Evolutionary conservation across 108 stramenopile genomes (phyloP).

Genomic region (Thalassiosira profunda): DNA sequence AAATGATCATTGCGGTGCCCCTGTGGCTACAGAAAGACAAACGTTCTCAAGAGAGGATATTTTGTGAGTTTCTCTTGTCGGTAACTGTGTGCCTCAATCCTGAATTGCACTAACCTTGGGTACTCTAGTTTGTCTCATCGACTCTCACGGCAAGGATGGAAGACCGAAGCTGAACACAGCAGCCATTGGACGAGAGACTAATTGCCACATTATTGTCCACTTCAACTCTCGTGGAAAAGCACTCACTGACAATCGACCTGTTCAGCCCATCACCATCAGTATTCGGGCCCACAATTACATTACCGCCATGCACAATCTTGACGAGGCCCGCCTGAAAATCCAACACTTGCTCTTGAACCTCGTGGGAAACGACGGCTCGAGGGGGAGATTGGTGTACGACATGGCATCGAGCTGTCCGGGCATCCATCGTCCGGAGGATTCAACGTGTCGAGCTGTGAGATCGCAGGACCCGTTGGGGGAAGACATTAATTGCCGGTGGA

Average conservation of each 20-base stretch:
- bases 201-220: not conserved
- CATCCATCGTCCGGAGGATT: not conserved
- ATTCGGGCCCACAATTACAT: not conserved
- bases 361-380: constrained; percentile 4
- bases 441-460: not conserved
- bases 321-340: not conserved
- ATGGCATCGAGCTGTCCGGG: not conserved
- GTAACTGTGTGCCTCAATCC: no score
- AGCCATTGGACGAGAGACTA: not conserved
- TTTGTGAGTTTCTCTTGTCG: constrained; percentile 19
- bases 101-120: no score
- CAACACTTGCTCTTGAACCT: not conserved
- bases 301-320: not conserved
- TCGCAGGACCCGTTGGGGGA: constrained; percentile 2
- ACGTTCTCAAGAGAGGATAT: constrained; percentile 5
- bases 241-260: not conserved
- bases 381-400: constrained; percentile 7
- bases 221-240: no score
- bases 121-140: no score
- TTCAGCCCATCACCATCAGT: not conserved
- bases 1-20: constrained; percentile 7
- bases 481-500: not conserved
- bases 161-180: not conserved
- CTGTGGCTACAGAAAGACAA: constrained; percentile 16
- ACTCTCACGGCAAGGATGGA: not conserved